Evolutionary conservation across 805 yeast species (phyloP).

Genomic region (Metschnikowia aberdeeniae): DNA sequence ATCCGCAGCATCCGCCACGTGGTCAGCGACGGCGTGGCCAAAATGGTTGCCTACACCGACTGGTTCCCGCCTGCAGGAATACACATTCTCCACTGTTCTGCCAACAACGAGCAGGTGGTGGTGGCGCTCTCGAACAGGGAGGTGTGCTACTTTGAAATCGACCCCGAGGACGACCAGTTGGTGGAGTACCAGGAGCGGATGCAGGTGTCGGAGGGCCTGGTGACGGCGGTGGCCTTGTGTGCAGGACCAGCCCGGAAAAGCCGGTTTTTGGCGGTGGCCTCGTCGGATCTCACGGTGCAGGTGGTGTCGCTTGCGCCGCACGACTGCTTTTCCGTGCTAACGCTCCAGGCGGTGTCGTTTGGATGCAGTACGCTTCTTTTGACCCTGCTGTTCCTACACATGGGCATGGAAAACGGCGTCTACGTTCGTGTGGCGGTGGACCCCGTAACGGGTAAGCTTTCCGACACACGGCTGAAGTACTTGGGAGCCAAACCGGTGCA

Average conservation of each 20-base stretch:
- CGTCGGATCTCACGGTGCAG: conserved; percentile 65
- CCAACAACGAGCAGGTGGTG: conserved; percentile 65
- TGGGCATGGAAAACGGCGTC: conserved; percentile 83
- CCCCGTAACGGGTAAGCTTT: conserved; percentile 49
- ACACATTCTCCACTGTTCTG: conserved; percentile 52
- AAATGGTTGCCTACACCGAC: conserved; percentile 30
- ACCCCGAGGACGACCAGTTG: conserved; percentile 52
- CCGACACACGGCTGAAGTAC: conserved; percentile 64
- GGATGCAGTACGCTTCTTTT: conserved; percentile 27
- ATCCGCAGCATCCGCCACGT: conserved; percentile 47
- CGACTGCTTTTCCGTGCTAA: conserved; percentile 53
- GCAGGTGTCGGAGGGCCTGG: conserved; percentile 47
- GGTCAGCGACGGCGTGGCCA: conserved; percentile 6
- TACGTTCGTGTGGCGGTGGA: conserved; percentile 64
- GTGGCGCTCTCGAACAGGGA: conserved; percentile 71
- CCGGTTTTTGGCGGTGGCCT: conserved; percentile 63
- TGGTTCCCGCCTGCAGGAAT: conserved; percentile 87
- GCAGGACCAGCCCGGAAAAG: conserved; percentile 52
- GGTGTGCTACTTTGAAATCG: conserved; percentile 78
- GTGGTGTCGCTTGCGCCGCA: conserved; percentile 60
- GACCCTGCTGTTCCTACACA: conserved; percentile 47
- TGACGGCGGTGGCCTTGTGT: conserved; percentile 43
- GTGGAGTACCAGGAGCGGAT: conserved; percentile 65
- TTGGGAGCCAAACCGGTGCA: conserved; percentile 65
- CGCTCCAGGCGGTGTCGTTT: conserved; percentile 65